Conservation (phyloP, 202 grass and related monocot species). For the Saccharum hybrid region DNA sequence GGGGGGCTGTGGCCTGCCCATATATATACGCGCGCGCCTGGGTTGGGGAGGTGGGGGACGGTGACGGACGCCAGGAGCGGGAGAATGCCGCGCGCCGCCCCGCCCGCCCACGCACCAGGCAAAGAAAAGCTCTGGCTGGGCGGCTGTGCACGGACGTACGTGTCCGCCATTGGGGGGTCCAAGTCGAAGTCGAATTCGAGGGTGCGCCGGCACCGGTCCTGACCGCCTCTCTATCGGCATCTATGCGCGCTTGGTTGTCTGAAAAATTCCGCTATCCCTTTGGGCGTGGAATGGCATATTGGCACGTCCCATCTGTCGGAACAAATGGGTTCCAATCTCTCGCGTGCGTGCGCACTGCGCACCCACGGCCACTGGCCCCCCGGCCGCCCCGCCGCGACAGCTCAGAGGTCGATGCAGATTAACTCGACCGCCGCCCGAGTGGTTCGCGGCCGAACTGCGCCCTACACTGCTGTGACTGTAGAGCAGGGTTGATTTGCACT, state of each 20-base stretch:
- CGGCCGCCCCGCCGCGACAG: background rate
- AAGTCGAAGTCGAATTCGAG: background rate
- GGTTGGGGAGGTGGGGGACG: background rate
- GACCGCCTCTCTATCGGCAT: slow-evolving; percentile 26
- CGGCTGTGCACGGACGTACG: slow-evolving; percentile 20
- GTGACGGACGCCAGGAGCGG: background rate
- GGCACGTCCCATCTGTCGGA: slow-evolving; percentile 42
- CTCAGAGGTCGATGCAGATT: slow-evolving; percentile 31
- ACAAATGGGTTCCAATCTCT: slow-evolving; percentile 30
- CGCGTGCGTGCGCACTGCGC: background rate
- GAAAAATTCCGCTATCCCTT: slow-evolving; percentile 31
- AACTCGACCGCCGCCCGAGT: slow-evolving; percentile 28
- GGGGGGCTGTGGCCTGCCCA: background rate
- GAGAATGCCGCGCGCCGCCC: background rate
- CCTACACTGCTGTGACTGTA: background rate
- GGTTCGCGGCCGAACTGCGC: slow-evolving; percentile 42
- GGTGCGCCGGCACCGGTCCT: background rate
- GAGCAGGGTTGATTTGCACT: slow-evolving; percentile 27
- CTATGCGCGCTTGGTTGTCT: slow-evolving; percentile 39
- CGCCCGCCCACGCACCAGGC: background rate
- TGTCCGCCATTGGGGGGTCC: slow-evolving; percentile 44
- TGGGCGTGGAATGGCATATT: slow-evolving; percentile 41
- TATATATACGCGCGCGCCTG: slow-evolving; percentile 40
- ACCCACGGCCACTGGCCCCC: background rate
- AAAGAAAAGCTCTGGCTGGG: background rate